Percentiles rank a stretch among this genome's conserved stretches.
Conservation (phyloP, 345 rosid species). For the Eutrema japonicum region DNA sequence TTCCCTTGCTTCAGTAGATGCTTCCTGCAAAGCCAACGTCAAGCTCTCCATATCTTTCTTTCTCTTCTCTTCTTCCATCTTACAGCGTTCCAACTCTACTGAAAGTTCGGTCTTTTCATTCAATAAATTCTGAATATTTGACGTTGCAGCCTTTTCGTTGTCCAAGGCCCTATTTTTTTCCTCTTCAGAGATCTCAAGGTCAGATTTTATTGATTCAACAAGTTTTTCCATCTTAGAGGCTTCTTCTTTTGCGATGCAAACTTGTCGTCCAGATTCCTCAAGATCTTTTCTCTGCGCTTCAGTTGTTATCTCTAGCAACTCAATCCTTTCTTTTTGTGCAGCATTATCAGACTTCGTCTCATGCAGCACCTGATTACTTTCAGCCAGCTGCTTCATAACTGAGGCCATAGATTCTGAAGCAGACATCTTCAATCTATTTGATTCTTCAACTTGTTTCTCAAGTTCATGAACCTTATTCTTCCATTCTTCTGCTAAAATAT, state of each 20-base stretch:
- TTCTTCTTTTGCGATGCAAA: slow-evolving; percentile 55
- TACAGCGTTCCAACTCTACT: slow-evolving; percentile 60
- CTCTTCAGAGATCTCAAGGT: slow-evolving; percentile 62
- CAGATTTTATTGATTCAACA: slow-evolving; percentile 60
- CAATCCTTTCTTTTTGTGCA: slow-evolving; percentile 69
- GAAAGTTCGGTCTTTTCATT: slow-evolving; percentile 71
- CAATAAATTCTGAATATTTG: slow-evolving; percentile 61
- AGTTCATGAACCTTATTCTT: slow-evolving; percentile 61
- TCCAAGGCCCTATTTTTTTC: slow-evolving; percentile 69
- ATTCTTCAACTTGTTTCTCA: slow-evolving; percentile 62
- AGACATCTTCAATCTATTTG: slow-evolving; percentile 67
- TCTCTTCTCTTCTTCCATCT: slow-evolving; percentile 79
- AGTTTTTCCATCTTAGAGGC: slow-evolving; percentile 48
- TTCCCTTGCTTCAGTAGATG: slow-evolving; percentile 75
- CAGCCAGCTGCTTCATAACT: slow-evolving; percentile 73
- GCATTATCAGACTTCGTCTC: slow-evolving; percentile 64
- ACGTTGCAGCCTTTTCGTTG: slow-evolving; percentile 72
- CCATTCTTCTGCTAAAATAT: slow-evolving; percentile 68
- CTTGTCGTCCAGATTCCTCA: slow-evolving; percentile 60
- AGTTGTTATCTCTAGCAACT: slow-evolving; percentile 63
- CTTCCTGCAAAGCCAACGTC: slow-evolving; percentile 81
- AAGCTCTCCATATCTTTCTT: slow-evolving; percentile 85
- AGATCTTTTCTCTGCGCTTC: slow-evolving; percentile 63
- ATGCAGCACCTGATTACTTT: slow-evolving; percentile 62
- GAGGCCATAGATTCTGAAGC: slow-evolving; percentile 84